Evolutionary conservation across 2,329 filamentous ascomycete genomes (phyloP).

Genomic region (Trichoderma atroviride): DNA sequence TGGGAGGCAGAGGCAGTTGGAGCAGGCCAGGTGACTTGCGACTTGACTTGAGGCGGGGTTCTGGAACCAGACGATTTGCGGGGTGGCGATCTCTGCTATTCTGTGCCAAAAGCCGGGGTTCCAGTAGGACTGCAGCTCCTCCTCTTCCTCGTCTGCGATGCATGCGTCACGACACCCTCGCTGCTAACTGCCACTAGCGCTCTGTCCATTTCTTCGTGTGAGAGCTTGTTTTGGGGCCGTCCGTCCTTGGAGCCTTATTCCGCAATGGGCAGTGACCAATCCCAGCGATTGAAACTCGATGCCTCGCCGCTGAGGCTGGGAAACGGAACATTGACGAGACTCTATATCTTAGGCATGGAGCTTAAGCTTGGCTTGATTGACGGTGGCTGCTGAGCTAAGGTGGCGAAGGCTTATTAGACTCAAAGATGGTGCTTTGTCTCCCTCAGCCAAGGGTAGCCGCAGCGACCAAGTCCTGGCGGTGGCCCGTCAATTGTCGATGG

Average conservation of each 20-base stretch:
- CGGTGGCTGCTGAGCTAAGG: conserved; percentile 24
- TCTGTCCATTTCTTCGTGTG: not conserved
- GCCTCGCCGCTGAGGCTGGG: not conserved
- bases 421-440: not conserved
- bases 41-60: conserved; percentile 21
- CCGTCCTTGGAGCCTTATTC: not conserved
- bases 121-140: not conserved
- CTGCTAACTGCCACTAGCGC: not conserved
- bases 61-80: conserved; percentile 26
- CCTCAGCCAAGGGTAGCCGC: not conserved
- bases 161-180: conserved; percentile 12
- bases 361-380: conserved; percentile 1
- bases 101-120: conserved; percentile 16
- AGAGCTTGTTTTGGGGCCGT: not conserved
- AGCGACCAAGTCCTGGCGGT: not conserved
- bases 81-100: conserved; percentile 25
- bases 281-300: not conserved
- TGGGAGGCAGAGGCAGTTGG: conserved; percentile 18
- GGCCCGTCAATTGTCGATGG: conserved; percentile 12
- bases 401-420: conserved; percentile 14
- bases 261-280: conserved; percentile 6
- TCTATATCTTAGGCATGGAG: not conserved
- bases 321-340: not conserved
- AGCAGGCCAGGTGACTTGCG: conserved; percentile 26
- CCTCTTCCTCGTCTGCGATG: not conserved